A percentile compares a stretch with the other conserved stretches of the same genome.
These are phyloP conservation scores for Neurospora sp. DNA, from an alignment of 495 filamentous ascomycete species.

Conservation along the genomic window DNA sequence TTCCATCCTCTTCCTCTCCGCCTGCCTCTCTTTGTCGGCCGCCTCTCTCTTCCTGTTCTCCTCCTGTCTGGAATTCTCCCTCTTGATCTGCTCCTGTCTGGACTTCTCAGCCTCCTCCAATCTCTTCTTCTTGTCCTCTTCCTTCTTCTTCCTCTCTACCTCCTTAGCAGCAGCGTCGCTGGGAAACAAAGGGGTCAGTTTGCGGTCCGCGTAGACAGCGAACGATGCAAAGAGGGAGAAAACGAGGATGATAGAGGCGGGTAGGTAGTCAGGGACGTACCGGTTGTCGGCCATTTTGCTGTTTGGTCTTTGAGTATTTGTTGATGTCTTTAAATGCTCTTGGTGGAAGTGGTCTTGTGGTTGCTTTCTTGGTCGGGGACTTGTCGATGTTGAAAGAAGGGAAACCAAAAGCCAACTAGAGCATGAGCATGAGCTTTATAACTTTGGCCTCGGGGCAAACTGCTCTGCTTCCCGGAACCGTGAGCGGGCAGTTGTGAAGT, in stretches of 20 bases:
- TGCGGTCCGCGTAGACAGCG: not conserved
- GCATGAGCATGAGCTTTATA: not conserved
- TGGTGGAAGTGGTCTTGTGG: not conserved
- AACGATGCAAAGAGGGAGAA: not conserved
- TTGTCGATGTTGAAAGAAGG: not conserved
- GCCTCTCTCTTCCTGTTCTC: not conserved
- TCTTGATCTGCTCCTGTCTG: not conserved
- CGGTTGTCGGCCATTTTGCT: not conserved
- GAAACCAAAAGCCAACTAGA: not conserved
- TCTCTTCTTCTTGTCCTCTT: not conserved
- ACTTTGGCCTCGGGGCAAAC: not conserved
- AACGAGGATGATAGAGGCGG: fast-evolving
- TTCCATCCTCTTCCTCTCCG: not conserved
- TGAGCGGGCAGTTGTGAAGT: not conserved
- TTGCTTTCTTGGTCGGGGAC: fast-evolving
- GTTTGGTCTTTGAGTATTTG: not conserved
- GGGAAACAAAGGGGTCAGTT: not conserved
- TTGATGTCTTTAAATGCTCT: not conserved
- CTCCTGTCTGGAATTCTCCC: not conserved
- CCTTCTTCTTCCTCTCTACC: not conserved
- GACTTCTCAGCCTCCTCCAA: not conserved
- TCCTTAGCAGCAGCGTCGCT: not conserved
- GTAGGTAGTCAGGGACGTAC: not conserved
- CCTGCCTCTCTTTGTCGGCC: not conserved
- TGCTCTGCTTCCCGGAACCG: not conserved